These are phyloP conservation scores for Conoideocrella luteorostrata DNA, from an alignment of 2,329 filamentous ascomycete genomes.

Conservation along the genomic window DNA sequence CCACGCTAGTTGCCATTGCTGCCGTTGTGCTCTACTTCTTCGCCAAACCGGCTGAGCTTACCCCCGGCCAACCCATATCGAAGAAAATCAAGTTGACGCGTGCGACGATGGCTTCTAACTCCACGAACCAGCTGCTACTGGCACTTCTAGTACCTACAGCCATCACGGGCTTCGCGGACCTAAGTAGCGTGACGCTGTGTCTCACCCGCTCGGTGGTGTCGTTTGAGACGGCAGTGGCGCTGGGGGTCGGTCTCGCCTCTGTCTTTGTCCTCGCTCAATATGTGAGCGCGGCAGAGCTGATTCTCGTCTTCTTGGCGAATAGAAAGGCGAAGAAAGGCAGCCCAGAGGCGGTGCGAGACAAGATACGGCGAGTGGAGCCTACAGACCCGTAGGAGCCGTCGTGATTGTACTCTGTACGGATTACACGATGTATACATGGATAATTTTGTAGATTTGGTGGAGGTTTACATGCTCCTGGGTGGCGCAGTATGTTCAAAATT, in stretches of 20 bases:
- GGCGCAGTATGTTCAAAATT: too few relatives aligned
- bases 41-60: conserved; percentile 12
- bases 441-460: too few relatives aligned
- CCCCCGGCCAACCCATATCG: neutral
- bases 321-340: conserved; percentile 1
- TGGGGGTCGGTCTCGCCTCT: conserved; percentile 19
- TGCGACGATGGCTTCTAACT: conserved; percentile 9
- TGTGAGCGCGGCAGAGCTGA: conserved; percentile 16
- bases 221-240: conserved; percentile 18
- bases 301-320: conserved; percentile 9
- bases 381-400: too few relatives aligned
- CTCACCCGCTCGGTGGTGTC: conserved; percentile 19
- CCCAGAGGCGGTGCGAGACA: too few relatives aligned
- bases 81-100: neutral
- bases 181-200: conserved; percentile 21
- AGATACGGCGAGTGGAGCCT: too few relatives aligned
- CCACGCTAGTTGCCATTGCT: conserved; percentile 17
- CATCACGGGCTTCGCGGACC: conserved; percentile 22
- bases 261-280: conserved; percentile 17
- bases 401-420: too few relatives aligned
- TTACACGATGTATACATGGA: too few relatives aligned
- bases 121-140: conserved; percentile 22
- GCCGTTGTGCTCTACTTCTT: conserved; percentile 19
- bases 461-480: too few relatives aligned
- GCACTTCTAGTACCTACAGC: conserved; percentile 15